A percentile compares a stretch with the other conserved stretches of the same genome.
Conservation (phyloP, 768 basidiomycete species). For the Suillus variegatus region DNA sequence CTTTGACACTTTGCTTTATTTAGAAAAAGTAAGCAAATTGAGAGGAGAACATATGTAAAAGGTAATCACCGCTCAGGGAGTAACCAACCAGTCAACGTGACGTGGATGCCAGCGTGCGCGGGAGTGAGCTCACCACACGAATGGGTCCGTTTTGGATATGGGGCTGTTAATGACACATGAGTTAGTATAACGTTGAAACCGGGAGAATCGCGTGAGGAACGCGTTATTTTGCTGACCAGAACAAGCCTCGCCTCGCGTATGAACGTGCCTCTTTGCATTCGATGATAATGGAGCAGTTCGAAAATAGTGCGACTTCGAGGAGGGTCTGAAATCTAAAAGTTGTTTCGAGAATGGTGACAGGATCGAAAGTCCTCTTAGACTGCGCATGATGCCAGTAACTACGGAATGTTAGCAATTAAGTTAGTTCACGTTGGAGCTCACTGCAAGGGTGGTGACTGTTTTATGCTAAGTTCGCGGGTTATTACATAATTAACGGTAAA, state of each 20-base stretch:
- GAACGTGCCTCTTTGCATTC: constrained; percentile 9
- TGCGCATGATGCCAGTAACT: background rate
- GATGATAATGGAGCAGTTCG: constrained; percentile 13
- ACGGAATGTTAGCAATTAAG: background rate
- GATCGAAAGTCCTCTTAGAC: background rate
- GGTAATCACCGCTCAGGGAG: constrained; percentile 74
- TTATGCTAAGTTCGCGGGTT: background rate
- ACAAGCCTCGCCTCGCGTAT: constrained; percentile 9
- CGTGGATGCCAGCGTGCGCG: constrained; percentile 52
- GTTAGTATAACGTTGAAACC: background rate
- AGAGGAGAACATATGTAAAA: constrained; percentile 29
- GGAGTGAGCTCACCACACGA: constrained; percentile 58
- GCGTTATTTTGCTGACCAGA: constrained; percentile 12
- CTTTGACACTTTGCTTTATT: constrained; percentile 64
- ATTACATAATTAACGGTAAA: constrained; percentile 19
- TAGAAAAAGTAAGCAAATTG: constrained; percentile 36
- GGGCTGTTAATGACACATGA: constrained; percentile 37
- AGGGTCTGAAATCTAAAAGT: background rate
- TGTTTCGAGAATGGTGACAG: background rate
- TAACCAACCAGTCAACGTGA: constrained; percentile 82
- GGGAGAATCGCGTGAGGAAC: constrained; percentile 12
- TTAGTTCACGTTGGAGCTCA: too few relatives aligned
- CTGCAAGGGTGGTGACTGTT: background rate
- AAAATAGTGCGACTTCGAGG: constrained; percentile 15
- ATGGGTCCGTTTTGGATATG: constrained; percentile 65